Conservation (phyloP, 805 yeast species). For the Clavispora fructus region DNA sequence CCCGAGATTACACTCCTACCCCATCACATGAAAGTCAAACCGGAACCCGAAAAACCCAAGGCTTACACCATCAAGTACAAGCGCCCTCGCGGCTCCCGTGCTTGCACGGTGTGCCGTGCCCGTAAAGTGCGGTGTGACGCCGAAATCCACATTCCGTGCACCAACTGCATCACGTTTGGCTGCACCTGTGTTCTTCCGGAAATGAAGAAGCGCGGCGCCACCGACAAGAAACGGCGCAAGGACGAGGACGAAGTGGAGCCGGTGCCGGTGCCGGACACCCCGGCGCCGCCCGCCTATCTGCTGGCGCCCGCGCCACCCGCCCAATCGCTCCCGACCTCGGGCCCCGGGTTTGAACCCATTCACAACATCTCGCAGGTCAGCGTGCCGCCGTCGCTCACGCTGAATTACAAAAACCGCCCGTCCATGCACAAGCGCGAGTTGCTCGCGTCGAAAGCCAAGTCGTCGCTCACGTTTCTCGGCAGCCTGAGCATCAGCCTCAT, state of each 20-base stretch:
- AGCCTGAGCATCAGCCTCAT: constrained; percentile 45
- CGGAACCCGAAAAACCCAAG: constrained; percentile 27
- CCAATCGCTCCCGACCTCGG: neutral
- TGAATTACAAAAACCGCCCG: constrained; percentile 36
- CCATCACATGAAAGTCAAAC: neutral
- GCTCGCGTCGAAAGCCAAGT: constrained; percentile 14
- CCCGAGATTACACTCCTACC: too few species aligned
- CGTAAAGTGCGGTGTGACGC: constrained; percentile 81
- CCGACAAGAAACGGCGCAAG: neutral
- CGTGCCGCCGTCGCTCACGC: constrained; percentile 40
- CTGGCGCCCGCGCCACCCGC: neutral
- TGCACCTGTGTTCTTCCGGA: constrained; percentile 69
- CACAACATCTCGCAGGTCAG: constrained; percentile 37
- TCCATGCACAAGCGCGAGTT: constrained; percentile 32
- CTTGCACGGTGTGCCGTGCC: constrained; percentile 73
- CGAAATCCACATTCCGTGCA: constrained; percentile 45
- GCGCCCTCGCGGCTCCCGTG: constrained; percentile 61
- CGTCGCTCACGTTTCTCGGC: constrained; percentile 48
- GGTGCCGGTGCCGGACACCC: neutral
- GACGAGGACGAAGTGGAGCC: neutral
- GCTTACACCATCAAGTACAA: constrained; percentile 44
- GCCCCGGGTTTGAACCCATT: constrained; percentile 25
- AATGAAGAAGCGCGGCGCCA: constrained; percentile 40
- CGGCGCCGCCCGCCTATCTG: neutral
- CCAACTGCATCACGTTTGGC: constrained; percentile 68